Conservation (phyloP, 2,329 filamentous ascomycete genomes). For the Fusarium metavorans region DNA sequence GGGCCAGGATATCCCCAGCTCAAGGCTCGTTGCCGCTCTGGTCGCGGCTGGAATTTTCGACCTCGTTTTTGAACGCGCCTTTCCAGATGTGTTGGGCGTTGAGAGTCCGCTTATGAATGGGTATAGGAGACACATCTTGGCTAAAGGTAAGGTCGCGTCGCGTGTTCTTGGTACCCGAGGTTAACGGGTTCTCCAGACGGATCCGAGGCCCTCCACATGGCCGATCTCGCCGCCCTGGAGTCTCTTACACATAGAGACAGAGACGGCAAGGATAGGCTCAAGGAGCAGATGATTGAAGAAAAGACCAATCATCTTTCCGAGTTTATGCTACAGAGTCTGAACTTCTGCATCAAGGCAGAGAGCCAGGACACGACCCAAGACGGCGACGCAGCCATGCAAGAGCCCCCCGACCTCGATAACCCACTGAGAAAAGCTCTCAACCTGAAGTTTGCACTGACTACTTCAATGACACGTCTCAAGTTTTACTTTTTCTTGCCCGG, state of each 20-base stretch:
- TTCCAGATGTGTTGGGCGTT: neutral
- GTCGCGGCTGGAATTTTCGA: neutral
- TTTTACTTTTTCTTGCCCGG: neutral
- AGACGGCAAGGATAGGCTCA: neutral
- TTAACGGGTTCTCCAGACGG: neutral
- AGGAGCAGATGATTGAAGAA: neutral
- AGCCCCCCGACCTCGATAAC: neutral
- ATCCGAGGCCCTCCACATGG: neutral
- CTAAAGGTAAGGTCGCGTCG: neutral
- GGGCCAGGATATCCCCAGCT: neutral
- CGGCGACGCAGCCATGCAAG: neutral
- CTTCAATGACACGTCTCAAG: neutral
- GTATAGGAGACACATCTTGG: neutral
- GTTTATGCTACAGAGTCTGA: neutral
- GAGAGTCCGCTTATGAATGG: neutral
- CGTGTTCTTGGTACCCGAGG: accelerated
- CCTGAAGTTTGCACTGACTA: neutral
- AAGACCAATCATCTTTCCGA: neutral
- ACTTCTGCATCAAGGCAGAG: neutral
- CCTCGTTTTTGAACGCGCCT: neutral
- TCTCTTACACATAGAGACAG: neutral
- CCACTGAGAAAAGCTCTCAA: neutral
- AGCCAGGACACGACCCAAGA: neutral
- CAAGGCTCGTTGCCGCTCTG: neutral
- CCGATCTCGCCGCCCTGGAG: neutral